Evolutionary conservation across 306 rosid genomes (phyloP), one percentile per base, ranked within the genome.

Genomic region (Herpetospermum pedunculosum): DNA sequence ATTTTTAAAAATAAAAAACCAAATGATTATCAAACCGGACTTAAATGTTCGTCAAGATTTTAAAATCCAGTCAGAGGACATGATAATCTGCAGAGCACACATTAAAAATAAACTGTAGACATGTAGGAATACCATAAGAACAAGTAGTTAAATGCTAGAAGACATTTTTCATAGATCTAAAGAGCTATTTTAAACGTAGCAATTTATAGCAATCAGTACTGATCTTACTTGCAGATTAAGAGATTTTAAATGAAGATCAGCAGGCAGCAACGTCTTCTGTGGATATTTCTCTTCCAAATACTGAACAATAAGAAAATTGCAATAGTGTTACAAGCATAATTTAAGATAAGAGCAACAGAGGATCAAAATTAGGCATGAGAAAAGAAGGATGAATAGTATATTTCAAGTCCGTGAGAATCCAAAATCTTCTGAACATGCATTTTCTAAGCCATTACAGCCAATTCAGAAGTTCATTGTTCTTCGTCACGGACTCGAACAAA

Each of bases 251-350:
- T 30, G 75, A 70, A 79, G 85, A 68, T 80, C 85, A 70, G 81
- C 57, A 7, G 85, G 89, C 77, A 85, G 73, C 40, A 85, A 64
- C 25, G 77, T 73, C 67, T 76, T 83, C 70, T 76, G 75, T 21
- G 80, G 80, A 75, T 85, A 81, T 63, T 81, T 80, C 67, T 85
- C 85, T 75, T 81, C 87, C 79, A 85, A 74, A 78, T 85, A 79
- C 87, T 85, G 52, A 30, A n/a, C 50, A 70, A 37, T 37, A 69
- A 76, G 43, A 28, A 62, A 8, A 69, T 4, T 9, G 28, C 34
- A 44, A 35, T 21, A 38, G 5, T 49, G 47, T 62, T 64, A 76
- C 32, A 44, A 75, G 34, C 21, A 34, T 44, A 23, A 75, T 21
- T 28, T 30, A 5, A 23, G 75, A 70, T 23, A 69, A 37, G 44